Percentiles rank a stretch among this genome's conserved stretches.
These are phyloP conservation scores for Claviceps monticola DNA, from an alignment of 2,329 filamentous ascomycete species.

Conservation along the genomic window DNA sequence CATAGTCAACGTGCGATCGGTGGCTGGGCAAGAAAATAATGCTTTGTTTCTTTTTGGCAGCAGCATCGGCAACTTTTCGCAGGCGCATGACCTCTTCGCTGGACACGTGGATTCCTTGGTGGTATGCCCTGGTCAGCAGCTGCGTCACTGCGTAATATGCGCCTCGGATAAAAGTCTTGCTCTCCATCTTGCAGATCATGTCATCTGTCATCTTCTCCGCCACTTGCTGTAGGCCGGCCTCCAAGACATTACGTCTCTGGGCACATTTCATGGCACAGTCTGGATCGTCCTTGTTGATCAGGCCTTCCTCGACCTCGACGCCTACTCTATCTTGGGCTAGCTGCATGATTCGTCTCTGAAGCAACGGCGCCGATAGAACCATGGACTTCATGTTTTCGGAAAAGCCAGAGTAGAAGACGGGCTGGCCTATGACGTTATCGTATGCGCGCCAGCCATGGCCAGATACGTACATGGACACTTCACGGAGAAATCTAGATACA, in stretches of 20 bases:
- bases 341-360: constrained; percentile 61
- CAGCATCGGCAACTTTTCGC: constrained; percentile 67
- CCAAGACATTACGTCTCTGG: constrained; percentile 49
- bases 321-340: constrained; percentile 61
- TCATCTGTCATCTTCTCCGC: constrained; percentile 77
- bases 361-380: constrained; percentile 61
- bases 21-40: constrained; percentile 95
- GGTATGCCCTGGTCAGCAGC: constrained; percentile 80
- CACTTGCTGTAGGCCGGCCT: constrained; percentile 62
- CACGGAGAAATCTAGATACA: constrained; percentile 62
- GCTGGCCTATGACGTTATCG: constrained; percentile 78
- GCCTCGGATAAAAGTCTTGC: constrained; percentile 77
- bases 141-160: constrained; percentile 87
- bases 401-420: constrained; percentile 86
- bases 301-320: constrained; percentile 64
- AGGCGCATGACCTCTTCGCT: constrained; percentile 83
- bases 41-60: constrained; percentile 77
- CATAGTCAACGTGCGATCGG: constrained; percentile 90
- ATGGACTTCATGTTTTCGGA: constrained; percentile 74
- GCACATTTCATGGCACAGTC: constrained; percentile 36
- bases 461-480: constrained; percentile 85
- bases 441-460: constrained; percentile 94
- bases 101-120: constrained; percentile 92
- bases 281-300: constrained; percentile 42
- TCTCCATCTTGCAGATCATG: constrained; percentile 99